Evolutionary conservation across 345 rosid species (phyloP).

Genomic region (Syzygium aromaticum): DNA sequence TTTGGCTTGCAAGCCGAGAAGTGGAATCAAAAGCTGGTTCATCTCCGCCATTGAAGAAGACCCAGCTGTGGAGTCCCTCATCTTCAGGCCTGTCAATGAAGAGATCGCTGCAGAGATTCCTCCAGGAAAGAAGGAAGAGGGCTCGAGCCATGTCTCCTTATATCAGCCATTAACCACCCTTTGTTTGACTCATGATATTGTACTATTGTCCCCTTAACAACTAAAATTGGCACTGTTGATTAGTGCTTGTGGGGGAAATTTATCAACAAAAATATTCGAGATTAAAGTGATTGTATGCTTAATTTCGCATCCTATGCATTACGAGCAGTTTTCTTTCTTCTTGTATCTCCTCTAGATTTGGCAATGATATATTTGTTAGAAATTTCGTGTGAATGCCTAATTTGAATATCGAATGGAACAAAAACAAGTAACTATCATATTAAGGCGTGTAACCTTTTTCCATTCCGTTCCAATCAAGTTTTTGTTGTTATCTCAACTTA

Average conservation of each 20-base stretch:
- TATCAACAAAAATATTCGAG: background rate
- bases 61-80: slow-evolving; percentile 3
- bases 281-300: background rate
- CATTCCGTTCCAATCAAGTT: background rate
- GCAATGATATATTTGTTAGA: background rate
- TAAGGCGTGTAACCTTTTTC: background rate
- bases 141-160: slow-evolving; percentile 2
- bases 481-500: background rate
- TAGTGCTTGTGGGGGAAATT: background rate
- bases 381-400: background rate
- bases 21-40: slow-evolving; percentile 2
- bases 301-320: background rate
- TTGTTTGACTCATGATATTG: background rate
- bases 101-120: slow-evolving; percentile 30
- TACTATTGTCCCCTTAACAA: background rate
- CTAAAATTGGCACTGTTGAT: background rate
- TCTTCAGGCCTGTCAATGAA: slow-evolving; percentile 16
- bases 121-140: slow-evolving; percentile 23
- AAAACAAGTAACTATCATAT: background rate
- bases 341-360: background rate
- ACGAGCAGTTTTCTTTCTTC: too few species aligned
- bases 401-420: background rate
- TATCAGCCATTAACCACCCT: background rate
- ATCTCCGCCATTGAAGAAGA: background rate
- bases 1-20: slow-evolving; percentile 17